A percentile compares a stretch with the other conserved stretches of the same genome.
These are phyloP conservation scores for Rhinocladiella mackenziei DNA, from an alignment of 2,329 filamentous ascomycete species.

Conservation along the genomic window DNA sequence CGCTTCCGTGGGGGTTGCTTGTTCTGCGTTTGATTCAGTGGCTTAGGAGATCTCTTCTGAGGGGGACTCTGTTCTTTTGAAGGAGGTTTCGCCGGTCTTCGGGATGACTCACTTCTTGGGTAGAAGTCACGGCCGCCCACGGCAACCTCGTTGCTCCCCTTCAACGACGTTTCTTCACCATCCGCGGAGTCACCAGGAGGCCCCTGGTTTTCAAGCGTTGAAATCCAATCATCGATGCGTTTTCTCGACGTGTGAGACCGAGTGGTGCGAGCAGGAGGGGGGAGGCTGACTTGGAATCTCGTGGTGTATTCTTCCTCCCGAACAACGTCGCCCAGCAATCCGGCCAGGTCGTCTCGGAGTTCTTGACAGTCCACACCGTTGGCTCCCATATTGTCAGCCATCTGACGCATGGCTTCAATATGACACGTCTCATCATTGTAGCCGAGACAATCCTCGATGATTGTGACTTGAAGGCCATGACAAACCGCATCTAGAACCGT, in stretches of 20 bases:
- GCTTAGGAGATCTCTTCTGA: conserved; percentile 24
- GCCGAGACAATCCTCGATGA: conserved; percentile 85
- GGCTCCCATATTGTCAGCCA: conserved; percentile 72
- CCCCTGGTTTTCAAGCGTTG: conserved; percentile 6
- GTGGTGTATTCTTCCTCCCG: conserved; percentile 27
- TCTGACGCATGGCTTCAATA: conserved; percentile 63
- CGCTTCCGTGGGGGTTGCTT: conserved; percentile 8
- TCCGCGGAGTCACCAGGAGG: not conserved
- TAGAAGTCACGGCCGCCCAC: conserved; percentile 1
- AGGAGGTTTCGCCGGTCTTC: conserved; percentile 2
- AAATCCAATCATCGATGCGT: conserved; percentile 19
- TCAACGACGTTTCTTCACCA: conserved; percentile 3
- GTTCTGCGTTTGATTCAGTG: conserved; percentile 17
- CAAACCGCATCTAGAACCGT: conserved; percentile 86
- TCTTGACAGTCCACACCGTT: conserved; percentile 58
- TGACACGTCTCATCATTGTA: conserved; percentile 69
- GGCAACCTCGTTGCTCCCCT: conserved; percentile 1
- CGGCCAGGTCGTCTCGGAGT: conserved; percentile 50
- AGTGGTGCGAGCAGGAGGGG: conserved; percentile 10
- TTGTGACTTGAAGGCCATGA: conserved; percentile 79
- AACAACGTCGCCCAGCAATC: conserved; percentile 39
- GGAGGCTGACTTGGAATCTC: conserved; percentile 25
- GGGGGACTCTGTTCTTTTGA: conserved; percentile 16
- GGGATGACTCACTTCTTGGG: conserved; percentile 17
- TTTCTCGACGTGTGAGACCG: conserved; percentile 13